These are phyloP conservation scores for Elaeis guineensis DNA, from an alignment of 176 grass and related monocot species.

Conservation along the genomic window DNA sequence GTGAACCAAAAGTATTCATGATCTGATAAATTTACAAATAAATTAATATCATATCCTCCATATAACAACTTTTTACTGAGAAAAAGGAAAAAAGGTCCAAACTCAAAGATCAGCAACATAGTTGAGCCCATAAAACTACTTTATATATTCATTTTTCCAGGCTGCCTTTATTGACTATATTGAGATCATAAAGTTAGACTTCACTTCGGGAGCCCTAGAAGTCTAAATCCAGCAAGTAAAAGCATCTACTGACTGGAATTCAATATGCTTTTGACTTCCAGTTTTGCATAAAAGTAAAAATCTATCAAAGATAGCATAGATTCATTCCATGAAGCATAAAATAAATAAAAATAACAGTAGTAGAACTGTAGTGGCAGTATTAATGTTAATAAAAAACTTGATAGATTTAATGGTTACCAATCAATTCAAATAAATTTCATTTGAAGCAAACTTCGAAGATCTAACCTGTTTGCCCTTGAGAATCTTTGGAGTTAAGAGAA, in stretches of 20 bases:
- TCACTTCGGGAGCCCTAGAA: too few species aligned
- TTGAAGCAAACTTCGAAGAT: not conserved
- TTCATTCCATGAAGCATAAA: not conserved
- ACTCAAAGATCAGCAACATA: not conserved
- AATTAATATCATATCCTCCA: not conserved
- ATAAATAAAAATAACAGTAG: not conserved
- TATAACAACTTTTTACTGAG: not conserved
- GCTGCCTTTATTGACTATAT: too few species aligned
- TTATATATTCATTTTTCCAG: too few species aligned
- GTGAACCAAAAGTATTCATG: too few species aligned
- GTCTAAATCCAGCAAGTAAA: too few species aligned
- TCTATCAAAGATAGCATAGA: not conserved
- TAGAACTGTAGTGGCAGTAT: too few species aligned
- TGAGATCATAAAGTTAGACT: too few species aligned
- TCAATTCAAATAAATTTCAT: slow-evolving; percentile 1
- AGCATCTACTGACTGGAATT: too few species aligned
- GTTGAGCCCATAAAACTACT: not conserved
- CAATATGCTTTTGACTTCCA: too few species aligned
- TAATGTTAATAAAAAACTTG: too few species aligned
- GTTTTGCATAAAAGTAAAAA: not conserved
- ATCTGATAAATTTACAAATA: too few species aligned
- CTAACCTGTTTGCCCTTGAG: slow-evolving; percentile 77
- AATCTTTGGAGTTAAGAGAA: slow-evolving; percentile 57
- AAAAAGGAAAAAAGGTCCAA: not conserved
- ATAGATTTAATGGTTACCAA: not conserved